Conservation (phyloP, 495 filamentous ascomycete species). For the Sporormia fimetaria region DNA sequence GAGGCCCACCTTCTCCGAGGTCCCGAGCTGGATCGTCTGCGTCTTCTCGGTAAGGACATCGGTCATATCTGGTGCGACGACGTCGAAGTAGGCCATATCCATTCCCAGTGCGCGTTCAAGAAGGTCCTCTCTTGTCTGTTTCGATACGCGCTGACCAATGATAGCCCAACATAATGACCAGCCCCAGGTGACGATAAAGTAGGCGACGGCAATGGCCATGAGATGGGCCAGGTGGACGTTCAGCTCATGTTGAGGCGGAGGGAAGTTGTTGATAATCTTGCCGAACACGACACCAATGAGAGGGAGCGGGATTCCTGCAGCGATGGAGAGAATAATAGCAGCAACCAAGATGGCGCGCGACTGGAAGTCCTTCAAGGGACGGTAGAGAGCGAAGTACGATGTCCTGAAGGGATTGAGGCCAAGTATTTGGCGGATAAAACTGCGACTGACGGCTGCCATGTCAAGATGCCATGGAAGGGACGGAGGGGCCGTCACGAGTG, state of each 20-base stretch:
- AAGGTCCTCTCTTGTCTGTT: constrained; percentile 27
- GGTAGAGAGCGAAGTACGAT: constrained; percentile 32
- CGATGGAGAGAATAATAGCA: constrained; percentile 30
- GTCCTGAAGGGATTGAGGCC: constrained; percentile 29
- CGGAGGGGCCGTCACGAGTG: constrained; percentile 16
- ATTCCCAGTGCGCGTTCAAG: constrained; percentile 30
- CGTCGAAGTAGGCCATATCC: constrained; percentile 35
- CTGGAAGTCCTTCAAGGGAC: constrained; percentile 22
- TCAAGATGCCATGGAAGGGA: constrained; percentile 9
- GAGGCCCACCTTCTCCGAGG: constrained; percentile 41
- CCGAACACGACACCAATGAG: constrained; percentile 39
- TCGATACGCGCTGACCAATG: constrained; percentile 32
- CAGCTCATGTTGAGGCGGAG: constrained; percentile 32
- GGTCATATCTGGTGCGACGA: constrained; percentile 31
- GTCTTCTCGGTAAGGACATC: constrained; percentile 32
- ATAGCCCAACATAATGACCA: constrained; percentile 33
- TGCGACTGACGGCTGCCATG: neutral
- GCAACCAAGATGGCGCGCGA: constrained; percentile 19
- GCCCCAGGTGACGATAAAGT: constrained; percentile 34
- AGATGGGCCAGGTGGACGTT: constrained; percentile 28
- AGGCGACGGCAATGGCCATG: constrained; percentile 31
- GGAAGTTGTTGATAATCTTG: constrained; percentile 35
- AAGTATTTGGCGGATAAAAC: constrained; percentile 21
- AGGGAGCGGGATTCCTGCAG: constrained; percentile 35
- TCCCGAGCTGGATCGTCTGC: constrained; percentile 37